A percentile compares a stretch with the other conserved stretches of the same genome.
These are phyloP conservation scores for Gossypium arboreum DNA, from an alignment of 345 rosid genomes.

Conservation along the genomic window DNA sequence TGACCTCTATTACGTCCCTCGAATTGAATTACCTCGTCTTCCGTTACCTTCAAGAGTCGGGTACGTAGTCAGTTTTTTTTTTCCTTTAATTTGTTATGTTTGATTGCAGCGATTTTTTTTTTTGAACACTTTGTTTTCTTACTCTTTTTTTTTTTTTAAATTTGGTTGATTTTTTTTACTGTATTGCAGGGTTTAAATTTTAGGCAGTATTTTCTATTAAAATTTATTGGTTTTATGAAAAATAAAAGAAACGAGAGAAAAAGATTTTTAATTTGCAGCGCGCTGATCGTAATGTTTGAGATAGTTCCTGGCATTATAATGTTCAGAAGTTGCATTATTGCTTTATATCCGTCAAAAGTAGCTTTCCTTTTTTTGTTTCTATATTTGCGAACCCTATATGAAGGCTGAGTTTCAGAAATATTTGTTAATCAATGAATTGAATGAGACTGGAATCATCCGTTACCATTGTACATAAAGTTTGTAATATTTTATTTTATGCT, in stretches of 20 bases:
- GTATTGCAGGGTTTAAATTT: background rate
- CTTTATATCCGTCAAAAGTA: too few relatives aligned
- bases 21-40: constrained; percentile 87
- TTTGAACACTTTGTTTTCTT: background rate
- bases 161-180: constrained; percentile 15
- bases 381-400: too few relatives aligned
- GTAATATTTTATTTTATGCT: background rate
- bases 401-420: too few relatives aligned
- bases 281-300: too few relatives aligned
- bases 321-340: too few relatives aligned
- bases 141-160: background rate
- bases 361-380: too few relatives aligned
- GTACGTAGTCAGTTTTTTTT: constrained; percentile 22
- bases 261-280: too few relatives aligned
- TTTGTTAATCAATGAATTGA: too few relatives aligned
- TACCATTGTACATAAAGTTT: background rate
- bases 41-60: constrained; percentile 92
- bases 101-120: background rate
- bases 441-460: too few relatives aligned
- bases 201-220: background rate
- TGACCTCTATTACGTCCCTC: constrained; percentile 68
- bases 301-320: too few relatives aligned
- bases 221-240: background rate
- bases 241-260: background rate
- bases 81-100: background rate